These are phyloP conservation scores for Aurinia saxatilis DNA, from an alignment of 345 rosid species.

Conservation along the genomic window DNA sequence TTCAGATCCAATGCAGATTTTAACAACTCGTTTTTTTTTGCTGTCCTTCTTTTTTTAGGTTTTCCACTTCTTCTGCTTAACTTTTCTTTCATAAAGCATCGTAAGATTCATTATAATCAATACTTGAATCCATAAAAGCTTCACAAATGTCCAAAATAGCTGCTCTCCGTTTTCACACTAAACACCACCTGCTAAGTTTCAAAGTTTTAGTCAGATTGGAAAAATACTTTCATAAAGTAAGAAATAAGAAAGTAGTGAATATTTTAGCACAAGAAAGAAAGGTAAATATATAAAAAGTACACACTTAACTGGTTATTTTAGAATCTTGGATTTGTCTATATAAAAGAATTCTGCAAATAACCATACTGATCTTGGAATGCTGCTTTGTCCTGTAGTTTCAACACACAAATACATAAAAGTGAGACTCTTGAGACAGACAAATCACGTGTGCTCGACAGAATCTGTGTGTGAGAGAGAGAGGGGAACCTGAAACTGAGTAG, in stretches of 20 bases:
- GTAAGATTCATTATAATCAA: conserved; percentile 1
- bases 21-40: background rate
- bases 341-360: conserved; percentile 5
- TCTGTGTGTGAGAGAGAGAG: background rate
- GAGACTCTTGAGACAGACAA: conserved; percentile 18
- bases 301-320: conserved; percentile 7
- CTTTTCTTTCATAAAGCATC: background rate
- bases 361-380: conserved; percentile 22
- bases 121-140: conserved; percentile 14
- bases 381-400: conserved; percentile 19
- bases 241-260: conserved; percentile 1
- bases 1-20: background rate
- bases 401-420: background rate
- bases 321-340: conserved; percentile 12
- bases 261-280: no score
- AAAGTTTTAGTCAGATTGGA: background rate
- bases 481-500: conserved; percentile 59
- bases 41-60: background rate
- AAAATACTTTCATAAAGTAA: background rate
- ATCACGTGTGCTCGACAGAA: conserved; percentile 16
- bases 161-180: background rate
- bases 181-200: background rate
- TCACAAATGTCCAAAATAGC: conserved; percentile 14
- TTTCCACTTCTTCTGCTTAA: background rate
- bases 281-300: background rate